Base-by-base conservation (phyloP, 208 protist species). In the Strigomonas galati region DNA sequence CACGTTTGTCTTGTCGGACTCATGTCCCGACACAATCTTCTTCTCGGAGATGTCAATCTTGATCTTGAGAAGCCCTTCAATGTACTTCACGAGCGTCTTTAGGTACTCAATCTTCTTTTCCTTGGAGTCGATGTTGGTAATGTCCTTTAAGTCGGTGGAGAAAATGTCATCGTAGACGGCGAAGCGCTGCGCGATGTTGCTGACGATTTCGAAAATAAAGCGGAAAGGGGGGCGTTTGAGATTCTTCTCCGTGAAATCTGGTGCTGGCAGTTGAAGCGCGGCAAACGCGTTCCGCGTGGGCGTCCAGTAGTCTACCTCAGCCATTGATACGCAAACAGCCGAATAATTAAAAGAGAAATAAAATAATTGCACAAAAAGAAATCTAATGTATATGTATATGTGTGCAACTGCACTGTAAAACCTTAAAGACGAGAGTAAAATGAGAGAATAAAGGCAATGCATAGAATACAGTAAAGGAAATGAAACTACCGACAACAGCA, bases 51-150 rank as follows among this genome's bases (percentile, higher is more conserved):
- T 90, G 62, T 93, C 83, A 23, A 96, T 58, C 63, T 84, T 79
- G 12, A 75, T 55, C 17, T 78, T 76, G 59, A 96, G 87, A 0
- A 96, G 62, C 32, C 67, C 76, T 10, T 65, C 65, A 1, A 97
- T 69, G 66, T 92, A 95, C 17, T 90, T 40, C 6, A 94, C 81
- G 31, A 96, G 73, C 0, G 70, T 61, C 12, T 74, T 84, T 12
- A 97, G 62, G 64, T 91, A 97, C 61, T 84, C 80, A 24, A 93
- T 79, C 64, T 97, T 97, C 61, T 92, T 84, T 63, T 97, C 90
- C 62, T 96, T 96, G 24, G 61, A 85, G 43, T 93, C 82, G 24
- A 96, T 84, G 7, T 61, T 72, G 7, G 74, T 60, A 9, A 69
- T 74, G 77, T 92, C 68, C 17, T 69, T 53, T 62, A 92, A 69